phyloP scores from a whole-genome alignment of 495 filamentous ascomycete genomes.

The Cercophora scortea region DNA sequence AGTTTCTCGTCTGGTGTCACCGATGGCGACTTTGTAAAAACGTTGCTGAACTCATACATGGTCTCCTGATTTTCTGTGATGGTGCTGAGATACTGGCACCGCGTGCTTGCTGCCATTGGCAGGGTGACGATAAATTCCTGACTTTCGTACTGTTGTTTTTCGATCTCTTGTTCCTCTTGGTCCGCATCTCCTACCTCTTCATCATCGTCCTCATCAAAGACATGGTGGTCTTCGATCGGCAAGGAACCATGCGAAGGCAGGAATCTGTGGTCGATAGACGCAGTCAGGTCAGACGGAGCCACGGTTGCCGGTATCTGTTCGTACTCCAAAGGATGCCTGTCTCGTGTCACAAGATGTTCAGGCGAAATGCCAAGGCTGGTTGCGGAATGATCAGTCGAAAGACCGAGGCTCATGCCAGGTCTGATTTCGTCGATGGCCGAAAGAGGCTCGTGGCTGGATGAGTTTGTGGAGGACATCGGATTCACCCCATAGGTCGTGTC shows the following conservation, averaged over 20 bases:
- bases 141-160: background rate
- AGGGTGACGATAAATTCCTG: constrained; percentile 30
- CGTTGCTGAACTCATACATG: constrained; percentile 25
- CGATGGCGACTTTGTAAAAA: constrained; percentile 13
- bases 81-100: constrained; percentile 31
- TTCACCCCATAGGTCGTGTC: background rate
- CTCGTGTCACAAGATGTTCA: background rate
- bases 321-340: background rate
- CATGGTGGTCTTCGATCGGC: constrained; percentile 3
- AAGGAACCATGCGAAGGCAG: constrained; percentile 16
- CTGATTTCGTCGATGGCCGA: constrained; percentile 5
- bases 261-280: constrained; percentile 23
- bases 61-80: constrained; percentile 25
- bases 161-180: background rate
- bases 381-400: background rate
- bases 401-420: background rate
- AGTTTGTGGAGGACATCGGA: background rate
- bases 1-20: constrained; percentile 16
- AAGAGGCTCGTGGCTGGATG: constrained; percentile 1
- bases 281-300: constrained; percentile 29
- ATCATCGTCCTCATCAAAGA: background rate
- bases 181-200: constrained; percentile 5
- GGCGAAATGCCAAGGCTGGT: background rate
- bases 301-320: constrained; percentile 22
- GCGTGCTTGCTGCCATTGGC: constrained; percentile 29